Evolutionary conservation across 2,329 filamentous ascomycete species (phyloP).

Genomic region (Aspergillus amoenus): DNA sequence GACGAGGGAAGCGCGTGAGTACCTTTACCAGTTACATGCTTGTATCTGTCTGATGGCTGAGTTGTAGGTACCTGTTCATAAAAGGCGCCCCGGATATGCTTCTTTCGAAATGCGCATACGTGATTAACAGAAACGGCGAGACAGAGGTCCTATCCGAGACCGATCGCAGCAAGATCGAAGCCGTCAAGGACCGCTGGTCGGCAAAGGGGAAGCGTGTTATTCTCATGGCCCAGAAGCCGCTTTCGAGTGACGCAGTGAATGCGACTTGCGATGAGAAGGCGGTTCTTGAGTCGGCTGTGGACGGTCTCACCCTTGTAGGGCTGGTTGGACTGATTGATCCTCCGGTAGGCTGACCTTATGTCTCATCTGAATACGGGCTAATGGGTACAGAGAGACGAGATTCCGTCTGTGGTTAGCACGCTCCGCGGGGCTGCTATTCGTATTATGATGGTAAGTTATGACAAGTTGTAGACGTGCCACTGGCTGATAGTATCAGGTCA

Average conservation of each 20-base stretch:
- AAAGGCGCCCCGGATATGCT: conserved; percentile 78
- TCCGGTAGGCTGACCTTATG: conserved; percentile 28
- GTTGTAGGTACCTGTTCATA: conserved; percentile 57
- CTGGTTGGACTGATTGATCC: conserved; percentile 62
- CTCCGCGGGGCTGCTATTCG: conserved; percentile 69
- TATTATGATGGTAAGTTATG: conserved; percentile 66
- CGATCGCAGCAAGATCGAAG: conserved; percentile 46
- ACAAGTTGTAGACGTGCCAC: too few species aligned
- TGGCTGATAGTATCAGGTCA: conserved; percentile 50
- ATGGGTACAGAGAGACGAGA: conserved; percentile 49
- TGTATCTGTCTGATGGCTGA: neutral
- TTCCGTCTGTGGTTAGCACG: conserved; percentile 59
- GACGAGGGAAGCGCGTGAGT: conserved; percentile 4
- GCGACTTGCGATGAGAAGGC: conserved; percentile 55
- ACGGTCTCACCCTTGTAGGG: conserved; percentile 54
- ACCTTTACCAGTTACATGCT: neutral
- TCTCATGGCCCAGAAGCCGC: conserved; percentile 61
- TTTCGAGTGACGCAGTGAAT: conserved; percentile 44
- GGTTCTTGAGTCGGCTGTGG: conserved; percentile 53
- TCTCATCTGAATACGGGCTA: neutral
- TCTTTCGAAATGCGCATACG: conserved; percentile 60
- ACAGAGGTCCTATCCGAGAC: neutral
- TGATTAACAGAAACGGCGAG: conserved; percentile 56
- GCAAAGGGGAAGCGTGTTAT: conserved; percentile 67
- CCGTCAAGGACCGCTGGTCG: conserved; percentile 68